Base-by-base conservation (phyloP, 2,329 filamentous ascomycete genomes). In the Colletotrichum zoysiae region DNA sequence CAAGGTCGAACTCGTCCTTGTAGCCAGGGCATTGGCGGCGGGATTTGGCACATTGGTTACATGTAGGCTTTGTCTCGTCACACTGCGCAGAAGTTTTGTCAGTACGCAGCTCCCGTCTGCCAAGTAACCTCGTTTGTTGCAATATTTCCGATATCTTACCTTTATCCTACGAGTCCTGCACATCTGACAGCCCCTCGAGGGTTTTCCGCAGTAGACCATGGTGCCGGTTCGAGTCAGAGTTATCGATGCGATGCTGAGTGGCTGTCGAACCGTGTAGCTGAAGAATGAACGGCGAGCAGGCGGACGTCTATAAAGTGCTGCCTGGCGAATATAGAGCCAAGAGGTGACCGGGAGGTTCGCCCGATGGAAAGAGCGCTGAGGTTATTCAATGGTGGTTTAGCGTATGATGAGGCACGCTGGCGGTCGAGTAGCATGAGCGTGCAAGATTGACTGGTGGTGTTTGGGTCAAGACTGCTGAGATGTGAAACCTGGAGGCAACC, bases 131-230 rank as follows among this genome's bases (percentile, higher is more conserved):
- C 12, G 2, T 12, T 50, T 12, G 8, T 40, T 53, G 60, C 48
- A 65, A 56, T 42, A 7, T 50, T 18, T 30, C 50, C 8, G 5
- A n/a, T 42, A n/a, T 23, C 55, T 74, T 85, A 92, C 92, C 87
- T 93, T 93, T 78, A 94, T 93, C 76, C 91, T 87, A 74, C 92
- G 86, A 46, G 87, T 91, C 78, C 91, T 88, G 79, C 92, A 94
- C 88, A 91, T 93, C 82, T 92, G 91, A 77, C 92, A 94, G 76
- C 91, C 92, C 82, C 86, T 83, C 0, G 89, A 91, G 77, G 90
- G 88, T 81, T 90, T 91, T 53, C 90, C 90, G 73, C 88, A 90
- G 76, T 91, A 91, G 16, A 91, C 89, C 89, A 91, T 91, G 74
- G 71, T 82, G 79, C 70, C 18, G 46, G 9, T 35, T 46, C 16